Conservation (phyloP, 2,329 filamentous ascomycete genomes). For the Cladorrhinum sp. region DNA sequence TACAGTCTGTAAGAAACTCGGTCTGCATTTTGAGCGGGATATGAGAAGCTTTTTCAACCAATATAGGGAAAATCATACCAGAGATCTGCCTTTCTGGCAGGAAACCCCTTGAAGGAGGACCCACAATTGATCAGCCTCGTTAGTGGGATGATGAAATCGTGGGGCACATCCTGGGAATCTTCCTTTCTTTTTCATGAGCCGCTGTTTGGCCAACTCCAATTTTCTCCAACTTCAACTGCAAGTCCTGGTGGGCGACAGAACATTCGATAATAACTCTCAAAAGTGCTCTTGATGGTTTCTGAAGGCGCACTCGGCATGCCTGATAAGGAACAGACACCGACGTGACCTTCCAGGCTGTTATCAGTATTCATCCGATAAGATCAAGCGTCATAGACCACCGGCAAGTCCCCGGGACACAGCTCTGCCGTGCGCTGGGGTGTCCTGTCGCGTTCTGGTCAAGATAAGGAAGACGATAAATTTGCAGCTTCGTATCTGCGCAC, state of each 20-base stretch:
- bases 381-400: slow-evolving; percentile 8
- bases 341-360: slow-evolving; percentile 4
- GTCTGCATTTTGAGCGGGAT: not conserved
- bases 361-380: slow-evolving; percentile 5
- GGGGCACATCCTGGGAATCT: slow-evolving; percentile 14
- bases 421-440: not conserved
- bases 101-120: slow-evolving; percentile 14
- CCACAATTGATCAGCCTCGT: slow-evolving; percentile 13
- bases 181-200: slow-evolving; percentile 19
- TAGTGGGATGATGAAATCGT: slow-evolving; percentile 17
- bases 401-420: slow-evolving; percentile 1
- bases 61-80: slow-evolving; percentile 1
- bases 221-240: slow-evolving; percentile 16
- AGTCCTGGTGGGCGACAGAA: not conserved
- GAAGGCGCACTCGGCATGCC: not conserved
- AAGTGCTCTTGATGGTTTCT: not conserved
- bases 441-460: slow-evolving; percentile 3
- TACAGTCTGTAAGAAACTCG: not conserved
- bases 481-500: not conserved
- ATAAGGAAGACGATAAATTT: slow-evolving; percentile 11
- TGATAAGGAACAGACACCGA: slow-evolving; percentile 18
- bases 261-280: not conserved
- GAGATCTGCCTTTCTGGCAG: slow-evolving; percentile 13
- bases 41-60: slow-evolving; percentile 6
- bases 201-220: slow-evolving; percentile 14